Conservation (phyloP, 768 basidiomycete species). For the Suillus alpinus region DNA sequence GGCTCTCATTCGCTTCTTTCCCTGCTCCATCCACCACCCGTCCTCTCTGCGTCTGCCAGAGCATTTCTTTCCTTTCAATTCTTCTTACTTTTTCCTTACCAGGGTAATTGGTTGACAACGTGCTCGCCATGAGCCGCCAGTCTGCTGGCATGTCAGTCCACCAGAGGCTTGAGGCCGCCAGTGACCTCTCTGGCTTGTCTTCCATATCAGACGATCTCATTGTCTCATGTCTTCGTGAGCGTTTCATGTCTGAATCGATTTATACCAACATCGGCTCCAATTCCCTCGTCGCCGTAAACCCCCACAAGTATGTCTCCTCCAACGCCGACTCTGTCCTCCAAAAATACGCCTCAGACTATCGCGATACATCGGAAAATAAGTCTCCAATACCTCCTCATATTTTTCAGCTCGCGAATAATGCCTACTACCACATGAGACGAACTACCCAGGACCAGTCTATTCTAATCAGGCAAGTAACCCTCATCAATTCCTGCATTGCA, state of each 20-base stretch:
- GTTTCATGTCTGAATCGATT: conserved; percentile 81
- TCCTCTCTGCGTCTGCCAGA: conserved; percentile 1
- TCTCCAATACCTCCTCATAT: conserved; percentile 76
- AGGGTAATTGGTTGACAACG: conserved; percentile 1
- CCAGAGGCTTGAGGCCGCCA: conserved; percentile 69
- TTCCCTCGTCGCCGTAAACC: conserved; percentile 83
- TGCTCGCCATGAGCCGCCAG: conserved; percentile 38
- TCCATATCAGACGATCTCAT: conserved; percentile 80
- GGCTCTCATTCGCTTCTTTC: conserved; percentile 15
- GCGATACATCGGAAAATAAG: conserved; percentile 66
- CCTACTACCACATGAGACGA: conserved; percentile 94
- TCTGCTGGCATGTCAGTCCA: conserved; percentile 47
- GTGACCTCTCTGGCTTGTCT: conserved; percentile 66
- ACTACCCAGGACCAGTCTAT: conserved; percentile 93
- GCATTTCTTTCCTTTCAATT: conserved; percentile 5
- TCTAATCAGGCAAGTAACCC: conserved; percentile 65
- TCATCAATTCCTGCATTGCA: background rate
- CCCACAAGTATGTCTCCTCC: conserved; percentile 83
- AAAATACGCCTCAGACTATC: conserved; percentile 84
- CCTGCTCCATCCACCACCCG: conserved; percentile 10
- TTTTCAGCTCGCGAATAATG: conserved; percentile 86
- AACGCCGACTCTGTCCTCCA: conserved; percentile 83
- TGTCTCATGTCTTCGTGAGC: conserved; percentile 80
- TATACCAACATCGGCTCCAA: conserved; percentile 75
- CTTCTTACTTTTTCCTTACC: background rate